Evolutionary conservation across 192 early-diverging fungal species (phyloP), one percentile per base, ranked within the genome.

Genomic region (Coemansia sp.): DNA sequence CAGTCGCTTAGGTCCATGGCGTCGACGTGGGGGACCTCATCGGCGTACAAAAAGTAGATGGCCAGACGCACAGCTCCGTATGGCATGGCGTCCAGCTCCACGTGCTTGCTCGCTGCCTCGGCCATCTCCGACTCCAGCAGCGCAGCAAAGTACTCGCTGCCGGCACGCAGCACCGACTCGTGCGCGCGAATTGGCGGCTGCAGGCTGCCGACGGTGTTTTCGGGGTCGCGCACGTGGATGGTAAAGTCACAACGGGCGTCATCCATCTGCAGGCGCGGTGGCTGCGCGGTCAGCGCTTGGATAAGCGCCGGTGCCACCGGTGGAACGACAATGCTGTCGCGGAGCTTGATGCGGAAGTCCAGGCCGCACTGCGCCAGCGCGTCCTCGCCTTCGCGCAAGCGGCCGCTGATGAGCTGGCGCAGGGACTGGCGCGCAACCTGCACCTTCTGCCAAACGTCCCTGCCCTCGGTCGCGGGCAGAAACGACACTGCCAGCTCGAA

Each of bases 361-460:
- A 79, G 64, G 8, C 70, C 70, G 28, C 71, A 69, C 44, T 64
- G 62, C 28, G 57, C 20, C 42, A 74, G 12, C 2, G 46, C 62
- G 9, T 53, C 67, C 25, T 64, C 73, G 30, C 58, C 56, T 15
- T 68, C 66, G 9, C 41, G 25, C 27, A 48, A 58, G 8, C 53
- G 70, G 9, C 67, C 67, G 28, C 39, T 35, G n/a, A 68, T 59
- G 0, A 55, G 47, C 8, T 31, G 49, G 5, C 34, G 48, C 29
- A 74, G 49, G 38, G 17, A 36, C 59, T 79, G 77, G n/a, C 77
- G 70, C n/a, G 71, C 67, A 29, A 79, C 32, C 53, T 79, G 77
- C 25, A 48, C 67, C 44, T 74, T 74, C 40, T 79, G 77, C 77
- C 77, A 79, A 20, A 29, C 50, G 36, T 60, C 28, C 2, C 25